A percentile compares a stretch with the other conserved stretches of the same genome.
Evolutionary conservation across 148 eudicot genomes (phyloP).

Genomic region (Rheum nobile): DNA sequence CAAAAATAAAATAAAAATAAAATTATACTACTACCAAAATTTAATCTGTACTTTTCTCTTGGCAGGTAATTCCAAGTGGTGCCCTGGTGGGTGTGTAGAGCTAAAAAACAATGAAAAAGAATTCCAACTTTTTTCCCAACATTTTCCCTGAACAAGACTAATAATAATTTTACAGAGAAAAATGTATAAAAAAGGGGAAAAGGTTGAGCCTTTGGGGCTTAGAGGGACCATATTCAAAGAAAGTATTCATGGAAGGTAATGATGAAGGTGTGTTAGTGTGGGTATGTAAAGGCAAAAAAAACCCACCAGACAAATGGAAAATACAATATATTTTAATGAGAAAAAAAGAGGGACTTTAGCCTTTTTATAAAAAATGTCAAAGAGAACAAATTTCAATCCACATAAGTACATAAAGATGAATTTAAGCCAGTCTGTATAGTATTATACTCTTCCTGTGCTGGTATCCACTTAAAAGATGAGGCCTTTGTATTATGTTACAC

Average conservation of each 20-base stretch:
- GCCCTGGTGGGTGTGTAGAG: neutral
- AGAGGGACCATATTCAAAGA: constrained; percentile 3
- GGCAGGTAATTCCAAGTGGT: constrained; percentile 2
- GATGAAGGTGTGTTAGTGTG: constrained; percentile 9
- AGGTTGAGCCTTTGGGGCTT: neutral
- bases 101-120: neutral
- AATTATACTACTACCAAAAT: neutral
- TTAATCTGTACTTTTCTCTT: constrained; percentile 4
- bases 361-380: constrained; percentile 7
- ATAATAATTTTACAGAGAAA: neutral
- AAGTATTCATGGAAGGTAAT: constrained; percentile 1
- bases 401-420: constrained; percentile 10
- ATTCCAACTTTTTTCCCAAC: neutral
- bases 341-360: neutral
- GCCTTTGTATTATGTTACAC: neutral
- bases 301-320: constrained; percentile 4
- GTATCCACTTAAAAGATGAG: constrained; percentile 2
- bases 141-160: neutral
- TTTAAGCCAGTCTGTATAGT: constrained; percentile 5
- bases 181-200: neutral
- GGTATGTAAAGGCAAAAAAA: neutral
- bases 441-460: neutral
- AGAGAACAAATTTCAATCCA: constrained; percentile 10
- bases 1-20: neutral
- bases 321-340: neutral